Evolutionary conservation across 768 basidiomycete species (phyloP).

Genomic region (Lentinula sp.): DNA sequence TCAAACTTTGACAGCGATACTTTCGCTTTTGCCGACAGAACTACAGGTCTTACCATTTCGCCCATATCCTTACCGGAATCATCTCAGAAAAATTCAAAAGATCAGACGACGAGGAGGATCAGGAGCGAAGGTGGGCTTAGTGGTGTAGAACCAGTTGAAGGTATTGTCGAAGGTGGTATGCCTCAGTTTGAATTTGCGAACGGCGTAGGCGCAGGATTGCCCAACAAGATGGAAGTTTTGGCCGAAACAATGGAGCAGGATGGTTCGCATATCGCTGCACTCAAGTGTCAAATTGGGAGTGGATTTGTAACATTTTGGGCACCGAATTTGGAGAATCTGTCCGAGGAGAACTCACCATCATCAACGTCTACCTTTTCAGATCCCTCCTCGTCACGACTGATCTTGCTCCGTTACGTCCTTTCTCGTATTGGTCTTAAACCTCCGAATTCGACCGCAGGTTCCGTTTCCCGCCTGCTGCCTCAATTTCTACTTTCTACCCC

Average conservation of each 20-base stretch:
- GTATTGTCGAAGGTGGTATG: neutral
- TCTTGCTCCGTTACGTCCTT: slow-evolving; percentile 26
- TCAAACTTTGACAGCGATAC: neutral
- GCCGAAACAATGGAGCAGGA: neutral
- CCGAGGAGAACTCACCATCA: neutral
- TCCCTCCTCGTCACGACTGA: neutral
- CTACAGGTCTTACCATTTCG: neutral
- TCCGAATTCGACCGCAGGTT: slow-evolving; percentile 28
- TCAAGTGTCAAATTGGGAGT: slow-evolving; percentile 16
- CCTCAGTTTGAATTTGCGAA: neutral
- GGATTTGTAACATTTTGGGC: slow-evolving; percentile 37
- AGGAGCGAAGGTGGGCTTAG: neutral
- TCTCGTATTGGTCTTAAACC: slow-evolving; percentile 31
- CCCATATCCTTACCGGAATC: neutral
- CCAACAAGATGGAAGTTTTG: neutral
- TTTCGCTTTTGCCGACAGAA: neutral
- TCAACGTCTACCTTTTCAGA: neutral
- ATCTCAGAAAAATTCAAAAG: neutral
- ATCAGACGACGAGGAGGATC: slow-evolving; percentile 1
- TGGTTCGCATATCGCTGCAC: slow-evolving; percentile 6
- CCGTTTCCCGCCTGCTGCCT: slow-evolving; percentile 43
- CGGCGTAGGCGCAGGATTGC: neutral
- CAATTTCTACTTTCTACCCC: slow-evolving; percentile 51
- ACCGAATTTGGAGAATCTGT: slow-evolving; percentile 36
- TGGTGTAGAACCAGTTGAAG: neutral